Conservation (phyloP, 257 asterid genomes). For the Salvia miltiorrhiza region DNA sequence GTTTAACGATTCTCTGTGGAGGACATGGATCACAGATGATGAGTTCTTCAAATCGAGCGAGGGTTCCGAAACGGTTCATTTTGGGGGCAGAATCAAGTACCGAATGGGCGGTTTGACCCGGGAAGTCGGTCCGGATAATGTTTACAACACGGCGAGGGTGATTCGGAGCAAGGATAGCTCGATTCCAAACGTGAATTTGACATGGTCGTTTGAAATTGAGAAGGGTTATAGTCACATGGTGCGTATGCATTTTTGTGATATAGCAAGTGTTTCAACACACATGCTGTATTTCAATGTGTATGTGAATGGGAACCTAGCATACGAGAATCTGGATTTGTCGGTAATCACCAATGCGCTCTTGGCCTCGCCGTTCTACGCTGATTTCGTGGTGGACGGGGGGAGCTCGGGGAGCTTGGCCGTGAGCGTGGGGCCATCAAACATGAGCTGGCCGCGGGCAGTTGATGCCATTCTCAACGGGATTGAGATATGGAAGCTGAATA, state of each 20-base stretch:
- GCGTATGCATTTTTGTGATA: constrained; percentile 88
- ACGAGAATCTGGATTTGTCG: constrained; percentile 71
- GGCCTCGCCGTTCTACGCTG: constrained; percentile 95
- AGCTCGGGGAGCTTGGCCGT: constrained; percentile 42
- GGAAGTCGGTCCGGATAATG: constrained; percentile 90
- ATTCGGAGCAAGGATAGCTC: constrained; percentile 45
- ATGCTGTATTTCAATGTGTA: constrained; percentile 79
- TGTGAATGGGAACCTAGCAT: constrained; percentile 70
- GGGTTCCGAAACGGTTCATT: constrained; percentile 37
- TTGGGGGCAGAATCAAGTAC: constrained; percentile 67
- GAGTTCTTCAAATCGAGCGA: constrained; percentile 32
- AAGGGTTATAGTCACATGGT: constrained; percentile 63
- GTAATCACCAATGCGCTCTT: constrained; percentile 37
- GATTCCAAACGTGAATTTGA: constrained; percentile 46
- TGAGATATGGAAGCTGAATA: constrained; percentile 80
- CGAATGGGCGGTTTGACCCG: constrained; percentile 74
- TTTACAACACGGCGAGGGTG: constrained; percentile 75
- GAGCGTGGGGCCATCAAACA: constrained; percentile 74
- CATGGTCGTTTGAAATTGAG: constrained; percentile 63
- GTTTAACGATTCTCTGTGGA: constrained; percentile 89
- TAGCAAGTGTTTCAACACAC: constrained; percentile 56
- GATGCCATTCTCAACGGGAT: constrained; percentile 86
- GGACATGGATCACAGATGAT: constrained; percentile 85
- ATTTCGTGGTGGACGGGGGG: constrained; percentile 53
- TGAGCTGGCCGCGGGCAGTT: constrained; percentile 56